Evolutionary conservation across 1,284 basidiomycete genomes (phyloP).

Genomic region (Apiotrichum brassicae): DNA sequence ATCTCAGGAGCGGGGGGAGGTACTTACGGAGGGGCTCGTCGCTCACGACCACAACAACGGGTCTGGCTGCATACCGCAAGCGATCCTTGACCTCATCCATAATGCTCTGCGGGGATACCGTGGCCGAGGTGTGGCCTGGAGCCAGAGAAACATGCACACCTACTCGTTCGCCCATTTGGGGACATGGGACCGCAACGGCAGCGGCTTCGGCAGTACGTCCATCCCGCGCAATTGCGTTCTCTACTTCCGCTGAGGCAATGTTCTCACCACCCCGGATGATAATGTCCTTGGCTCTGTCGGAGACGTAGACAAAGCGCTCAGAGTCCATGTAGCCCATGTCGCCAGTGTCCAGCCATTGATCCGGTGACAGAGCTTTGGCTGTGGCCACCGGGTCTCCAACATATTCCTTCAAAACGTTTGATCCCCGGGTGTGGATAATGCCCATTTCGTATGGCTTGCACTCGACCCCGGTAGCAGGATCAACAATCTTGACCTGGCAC

Average conservation of each 20-base stretch:
- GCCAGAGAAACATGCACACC: constrained; percentile 27
- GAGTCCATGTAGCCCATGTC: constrained; percentile 49
- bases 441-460: no score
- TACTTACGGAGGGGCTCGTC: constrained; percentile 12
- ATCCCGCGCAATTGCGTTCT: constrained; percentile 33
- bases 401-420: no score
- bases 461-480: no score
- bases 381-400: no score
- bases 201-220: constrained; percentile 26
- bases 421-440: no score
- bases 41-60: constrained; percentile 5
- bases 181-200: constrained; percentile 30
- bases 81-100: neutral
- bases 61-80: constrained; percentile 9
- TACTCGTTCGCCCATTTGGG: constrained; percentile 31
- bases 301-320: constrained; percentile 36
- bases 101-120: neutral
- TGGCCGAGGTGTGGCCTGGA: neutral
- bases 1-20: no score
- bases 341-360: constrained; percentile 84
- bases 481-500: no score
- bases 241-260: constrained; percentile 33
- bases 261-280: constrained; percentile 45
- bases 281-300: constrained; percentile 34
- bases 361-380: no score